These are phyloP conservation scores for Sugiyamaella paludigena DNA, from an alignment of 1,139 yeast species.

Conservation along the genomic window DNA sequence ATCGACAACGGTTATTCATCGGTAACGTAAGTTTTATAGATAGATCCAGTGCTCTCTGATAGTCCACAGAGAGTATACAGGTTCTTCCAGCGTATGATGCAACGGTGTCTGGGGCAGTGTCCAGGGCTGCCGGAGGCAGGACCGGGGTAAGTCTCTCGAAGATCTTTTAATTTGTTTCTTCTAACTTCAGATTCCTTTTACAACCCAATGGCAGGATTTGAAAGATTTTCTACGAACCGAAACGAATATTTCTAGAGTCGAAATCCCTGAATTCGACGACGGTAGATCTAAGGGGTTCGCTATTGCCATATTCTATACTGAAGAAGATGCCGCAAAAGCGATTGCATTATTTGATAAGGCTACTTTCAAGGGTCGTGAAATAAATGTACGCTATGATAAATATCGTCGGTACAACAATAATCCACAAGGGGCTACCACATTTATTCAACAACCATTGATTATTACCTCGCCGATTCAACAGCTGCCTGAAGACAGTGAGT, in stretches of 20 bases:
- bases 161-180: neutral
- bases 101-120: too few species aligned
- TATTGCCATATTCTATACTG: constrained; percentile 53
- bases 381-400: constrained; percentile 59
- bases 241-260: constrained; percentile 50
- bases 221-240: constrained; percentile 48
- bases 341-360: constrained; percentile 51
- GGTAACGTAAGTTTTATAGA: constrained; percentile 28
- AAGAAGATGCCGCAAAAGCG: constrained; percentile 50
- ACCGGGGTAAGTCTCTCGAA: too few species aligned
- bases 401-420: constrained; percentile 22
- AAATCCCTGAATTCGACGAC: constrained; percentile 46
- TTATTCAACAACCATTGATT: too few species aligned
- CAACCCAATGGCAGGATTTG: constrained; percentile 55
- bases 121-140: too few species aligned
- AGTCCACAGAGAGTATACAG: too few species aligned
- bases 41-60: too few species aligned
- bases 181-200: constrained; percentile 48
- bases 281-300: constrained; percentile 62
- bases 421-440: constrained; percentile 5
- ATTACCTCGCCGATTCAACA: neutral
- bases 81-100: too few species aligned
- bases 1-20: constrained; percentile 25
- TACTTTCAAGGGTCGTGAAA: constrained; percentile 55
- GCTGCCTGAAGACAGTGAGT: neutral